Base-by-base conservation (phyloP, 345 rosid species). In the Microcos paniculata region DNA sequence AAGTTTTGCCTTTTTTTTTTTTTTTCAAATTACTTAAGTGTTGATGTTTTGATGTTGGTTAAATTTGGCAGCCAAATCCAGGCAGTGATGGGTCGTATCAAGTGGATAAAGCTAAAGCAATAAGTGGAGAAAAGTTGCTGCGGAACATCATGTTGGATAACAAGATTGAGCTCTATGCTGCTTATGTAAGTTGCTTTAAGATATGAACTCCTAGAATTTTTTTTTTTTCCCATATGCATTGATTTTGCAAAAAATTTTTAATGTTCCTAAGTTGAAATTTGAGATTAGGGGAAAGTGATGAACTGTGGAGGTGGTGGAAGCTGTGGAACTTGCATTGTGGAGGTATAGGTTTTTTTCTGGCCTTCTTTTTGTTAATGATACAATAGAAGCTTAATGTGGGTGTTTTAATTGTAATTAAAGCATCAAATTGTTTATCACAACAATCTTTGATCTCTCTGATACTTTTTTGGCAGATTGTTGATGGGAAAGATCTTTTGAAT, bases 221-320 rank as follows among this genome's bases (percentile, higher is more conserved):
- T 6, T 30, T 15, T 35, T 28, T 45, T 24, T 72, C 8, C 19
- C 55, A 30, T 52, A 16, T 5, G 3, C 26, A 68, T 18, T 10
- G 1, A 13, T 0, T 43, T 30, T 15, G 8, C 10, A 18, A 3
- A 18, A 7, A 4, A 35, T 28, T 68, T 3, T 46, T 59, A 49
- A 69, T 26, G 24, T 24, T 51, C 12, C 21, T 12, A 1, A 75
- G 14, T 40, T 76, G 24, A 24, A 30, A 4, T 45, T 71, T 56
- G 23, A 19, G 38, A 40, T 21, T 80, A 95, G 99, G 98, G 98
- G 8, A 95, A 95, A 79, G 85, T 87, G 73, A 91, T 91, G 98
- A 95, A 93, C 76, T 95, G 97, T 81, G 98, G 99, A 49, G 99
- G 99, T 13, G 92, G 90, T 56, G 98, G 98, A 70, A 93, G 94